Evolutionary conservation across 306 rosid species (phyloP).

Genomic region (Medicago lupulina): DNA sequence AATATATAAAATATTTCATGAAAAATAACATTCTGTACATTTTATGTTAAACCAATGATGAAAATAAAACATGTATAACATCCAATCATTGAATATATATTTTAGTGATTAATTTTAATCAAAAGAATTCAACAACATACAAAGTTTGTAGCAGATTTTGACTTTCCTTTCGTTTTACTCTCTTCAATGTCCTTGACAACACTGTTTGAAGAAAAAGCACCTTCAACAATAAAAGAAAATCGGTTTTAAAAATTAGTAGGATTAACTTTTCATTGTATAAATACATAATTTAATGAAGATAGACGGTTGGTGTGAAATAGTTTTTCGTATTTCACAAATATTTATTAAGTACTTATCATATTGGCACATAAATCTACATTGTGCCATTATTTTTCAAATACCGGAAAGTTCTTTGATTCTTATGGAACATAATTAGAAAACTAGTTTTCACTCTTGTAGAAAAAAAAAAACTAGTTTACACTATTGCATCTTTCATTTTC

Average conservation of each 20-base stretch:
- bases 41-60: background rate
- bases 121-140: conserved; percentile 11
- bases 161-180: background rate
- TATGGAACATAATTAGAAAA: too few relatives aligned
- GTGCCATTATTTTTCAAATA: too few relatives aligned
- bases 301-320: background rate
- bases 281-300: too few relatives aligned
- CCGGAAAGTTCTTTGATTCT: too few relatives aligned
- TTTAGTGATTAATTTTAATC: background rate
- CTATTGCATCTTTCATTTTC: too few relatives aligned
- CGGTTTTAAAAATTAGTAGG: background rate
- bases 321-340: too few relatives aligned
- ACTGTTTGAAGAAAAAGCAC: background rate
- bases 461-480: too few relatives aligned
- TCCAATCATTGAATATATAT: background rate
- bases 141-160: background rate
- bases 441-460: too few relatives aligned
- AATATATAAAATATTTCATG: background rate
- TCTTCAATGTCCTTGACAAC: background rate
- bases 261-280: background rate
- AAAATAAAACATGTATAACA: background rate
- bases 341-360: too few relatives aligned
- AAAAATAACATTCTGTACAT: background rate
- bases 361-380: background rate
- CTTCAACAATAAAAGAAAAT: background rate